Percentiles rank a stretch among this genome's conserved stretches.
phyloP scores from a whole-genome alignment of 768 basidiomycete genomes.

The Panus rudis region DNA sequence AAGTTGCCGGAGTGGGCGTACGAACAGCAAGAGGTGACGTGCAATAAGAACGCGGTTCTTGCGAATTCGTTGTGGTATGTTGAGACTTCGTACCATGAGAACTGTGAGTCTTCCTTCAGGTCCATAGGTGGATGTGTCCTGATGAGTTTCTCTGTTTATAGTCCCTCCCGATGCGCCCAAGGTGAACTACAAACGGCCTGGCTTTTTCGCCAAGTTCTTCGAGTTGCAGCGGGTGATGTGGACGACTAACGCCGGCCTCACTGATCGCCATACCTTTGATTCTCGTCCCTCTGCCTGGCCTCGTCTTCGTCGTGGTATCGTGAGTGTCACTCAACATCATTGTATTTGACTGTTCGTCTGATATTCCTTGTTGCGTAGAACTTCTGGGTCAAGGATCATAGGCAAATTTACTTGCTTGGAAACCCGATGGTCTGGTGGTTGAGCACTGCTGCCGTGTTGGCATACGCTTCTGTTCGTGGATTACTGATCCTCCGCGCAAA shows the following conservation, averaged over 20 bases:
- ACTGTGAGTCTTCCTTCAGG: conserved; percentile 40
- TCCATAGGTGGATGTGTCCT: neutral
- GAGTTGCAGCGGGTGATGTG: conserved; percentile 96
- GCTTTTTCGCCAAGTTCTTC: conserved; percentile 85
- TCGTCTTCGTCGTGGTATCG: conserved; percentile 84
- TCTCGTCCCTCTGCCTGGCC: conserved; percentile 94
- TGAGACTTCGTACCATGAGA: conserved; percentile 76
- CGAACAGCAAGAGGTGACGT: conserved; percentile 98
- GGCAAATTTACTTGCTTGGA: conserved; percentile 91
- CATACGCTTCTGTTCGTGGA: conserved; percentile 65
- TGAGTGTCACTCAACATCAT: conserved; percentile 34
- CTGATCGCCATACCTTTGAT: conserved; percentile 91
- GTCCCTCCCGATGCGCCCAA: conserved; percentile 66
- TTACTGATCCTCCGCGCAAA: conserved; percentile 84
- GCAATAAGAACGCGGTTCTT: conserved; percentile 92
- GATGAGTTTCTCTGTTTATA: conserved; percentile 24
- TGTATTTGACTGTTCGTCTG: neutral
- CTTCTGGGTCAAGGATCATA: conserved; percentile 97
- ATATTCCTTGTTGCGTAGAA: conserved; percentile 44
- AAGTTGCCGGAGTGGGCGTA: conserved; percentile 97
- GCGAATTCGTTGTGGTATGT: conserved; percentile 91
- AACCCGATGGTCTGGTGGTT: conserved; percentile 94
- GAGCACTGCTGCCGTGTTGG: conserved; percentile 61
- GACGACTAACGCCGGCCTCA: conserved; percentile 92
- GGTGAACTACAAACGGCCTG: conserved; percentile 87